Evolutionary conservation across 805 yeast species (phyloP).

Genomic region (Schwanniomyces vanrijiae): DNA sequence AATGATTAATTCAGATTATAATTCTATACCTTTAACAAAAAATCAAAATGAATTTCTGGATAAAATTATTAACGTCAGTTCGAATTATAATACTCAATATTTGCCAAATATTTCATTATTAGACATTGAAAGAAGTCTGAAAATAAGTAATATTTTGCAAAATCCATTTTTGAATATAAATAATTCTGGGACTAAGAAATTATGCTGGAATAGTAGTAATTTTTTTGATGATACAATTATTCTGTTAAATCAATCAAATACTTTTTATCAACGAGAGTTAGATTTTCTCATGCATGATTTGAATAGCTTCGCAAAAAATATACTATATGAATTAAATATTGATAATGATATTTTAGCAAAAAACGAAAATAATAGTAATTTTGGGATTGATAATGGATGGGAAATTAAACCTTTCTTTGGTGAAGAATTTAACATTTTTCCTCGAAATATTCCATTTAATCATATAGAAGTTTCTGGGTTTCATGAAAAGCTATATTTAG

Average conservation of each 20-base stretch:
- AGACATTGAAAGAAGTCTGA: background rate
- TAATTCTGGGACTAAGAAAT: background rate
- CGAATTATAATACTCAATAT: background rate
- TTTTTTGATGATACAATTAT: background rate
- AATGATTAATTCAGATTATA: too few relatives aligned
- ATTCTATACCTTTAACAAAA: too few relatives aligned
- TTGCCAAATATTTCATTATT: background rate
- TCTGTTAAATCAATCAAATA: background rate
- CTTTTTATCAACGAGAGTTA: constrained; percentile 27
- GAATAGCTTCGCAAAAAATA: constrained; percentile 38
- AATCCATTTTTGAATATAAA: background rate
- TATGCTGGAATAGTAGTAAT: background rate
- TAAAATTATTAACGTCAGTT: background rate
- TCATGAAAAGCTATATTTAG: constrained; percentile 31
- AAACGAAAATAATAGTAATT: background rate
- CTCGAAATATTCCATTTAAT: constrained; percentile 29
- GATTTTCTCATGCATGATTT: constrained; percentile 37
- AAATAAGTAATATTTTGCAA: background rate
- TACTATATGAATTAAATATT: constrained; percentile 34
- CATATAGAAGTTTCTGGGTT: constrained; percentile 22
- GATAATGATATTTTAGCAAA: constrained; percentile 6
- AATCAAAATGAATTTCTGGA: background rate
- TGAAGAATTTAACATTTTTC: constrained; percentile 7
- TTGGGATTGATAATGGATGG: background rate
- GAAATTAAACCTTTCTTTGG: too few relatives aligned